A percentile compares a stretch with the other conserved stretches of the same genome.
Evolutionary conservation across 2,329 filamentous ascomycete genomes (phyloP).

Genomic region (Colletotrichum plurivorum): DNA sequence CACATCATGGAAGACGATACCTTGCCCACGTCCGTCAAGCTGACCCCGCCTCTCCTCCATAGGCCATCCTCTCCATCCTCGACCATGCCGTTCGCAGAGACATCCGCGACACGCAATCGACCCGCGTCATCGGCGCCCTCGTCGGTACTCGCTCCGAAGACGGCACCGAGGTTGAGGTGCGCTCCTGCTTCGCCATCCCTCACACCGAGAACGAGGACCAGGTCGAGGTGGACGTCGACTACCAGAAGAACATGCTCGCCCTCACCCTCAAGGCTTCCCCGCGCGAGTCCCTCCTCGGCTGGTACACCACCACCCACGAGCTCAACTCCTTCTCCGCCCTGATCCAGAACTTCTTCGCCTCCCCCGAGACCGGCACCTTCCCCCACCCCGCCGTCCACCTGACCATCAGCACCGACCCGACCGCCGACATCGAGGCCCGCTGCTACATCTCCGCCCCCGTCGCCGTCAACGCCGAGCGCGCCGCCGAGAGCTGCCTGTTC

Average conservation of each 20-base stretch:
- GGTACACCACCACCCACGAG: slow-evolving; percentile 98
- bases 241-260: slow-evolving; percentile 99
- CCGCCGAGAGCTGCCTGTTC: slow-evolving; percentile 96
- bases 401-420: slow-evolving; percentile 91
- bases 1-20: background rate
- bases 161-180: slow-evolving; percentile 95
- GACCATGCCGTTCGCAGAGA: slow-evolving; percentile 96
- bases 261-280: slow-evolving; percentile 95
- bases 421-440: slow-evolving; percentile 88
- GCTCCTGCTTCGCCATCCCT: slow-evolving; percentile 96
- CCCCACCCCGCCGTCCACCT: slow-evolving; percentile 98
- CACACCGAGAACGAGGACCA: slow-evolving; percentile 99
- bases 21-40: background rate
- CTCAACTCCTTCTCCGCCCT: slow-evolving; percentile 98
- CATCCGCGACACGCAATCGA: slow-evolving; percentile 81
- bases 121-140: slow-evolving; percentile 96
- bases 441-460: slow-evolving; percentile 97
- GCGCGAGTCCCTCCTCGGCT: slow-evolving; percentile 93
- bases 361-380: slow-evolving; percentile 96
- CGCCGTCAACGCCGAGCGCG: slow-evolving; percentile 93
- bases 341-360: slow-evolving; percentile 99
- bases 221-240: slow-evolving; percentile 99
- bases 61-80: slow-evolving; percentile 83
- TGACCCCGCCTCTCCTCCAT: slow-evolving; percentile 20
- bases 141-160: slow-evolving; percentile 95